Evolutionary conservation across 768 basidiomycete species (phyloP), one percentile per base, ranked within the genome.

Genomic region (Russula lepida): DNA sequence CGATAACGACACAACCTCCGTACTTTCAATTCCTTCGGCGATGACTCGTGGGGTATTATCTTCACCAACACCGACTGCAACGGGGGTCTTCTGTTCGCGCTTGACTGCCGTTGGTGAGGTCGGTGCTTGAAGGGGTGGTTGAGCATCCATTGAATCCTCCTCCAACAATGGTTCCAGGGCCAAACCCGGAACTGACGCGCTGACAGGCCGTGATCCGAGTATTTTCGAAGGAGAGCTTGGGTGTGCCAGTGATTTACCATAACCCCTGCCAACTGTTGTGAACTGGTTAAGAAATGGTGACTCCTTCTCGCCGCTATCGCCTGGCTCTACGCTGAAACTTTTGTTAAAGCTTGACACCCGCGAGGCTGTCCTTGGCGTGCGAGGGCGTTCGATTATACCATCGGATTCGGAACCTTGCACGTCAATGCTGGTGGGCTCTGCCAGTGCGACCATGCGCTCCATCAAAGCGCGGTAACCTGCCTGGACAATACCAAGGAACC

Each of bases 401-500:
- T 63, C 62, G n/a, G 62, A 58, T 6, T 58, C 62, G 39, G 62
- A 58, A 7, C 51, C 46, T n/a, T 48, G 56, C 27, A 58, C 51
- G 39, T 63, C 62, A 25, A 58, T 63, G 32, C 56, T 54, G 12
- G 52, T 63, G n/a, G 56, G 52, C 32, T 54, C 51, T 21, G 62
- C 7, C 27, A 6, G 17, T 19, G 35, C 5, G 19, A 4, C 9
- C 11, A 30, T 32, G 5, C 62, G 52, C 9, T 66, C 66, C 4
- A 80, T 55, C 4, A 81, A 72, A 7, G 72, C 67, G 12, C 84
- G 79, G 68, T 85, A 92, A 0, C 84, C 90, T 0, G 78, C 78
- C 67, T 91, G 89, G 3, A 92, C 77, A 11, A 88, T 72, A 2
- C 82, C 82, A 44, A 78, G 78, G 67, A 80, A 85, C 33, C 78